A percentile compares a stretch with the other conserved stretches of the same genome.
phyloP scores from a whole-genome alignment of 306 rosid genomes.

The Astragalus membranaceus region DNA sequence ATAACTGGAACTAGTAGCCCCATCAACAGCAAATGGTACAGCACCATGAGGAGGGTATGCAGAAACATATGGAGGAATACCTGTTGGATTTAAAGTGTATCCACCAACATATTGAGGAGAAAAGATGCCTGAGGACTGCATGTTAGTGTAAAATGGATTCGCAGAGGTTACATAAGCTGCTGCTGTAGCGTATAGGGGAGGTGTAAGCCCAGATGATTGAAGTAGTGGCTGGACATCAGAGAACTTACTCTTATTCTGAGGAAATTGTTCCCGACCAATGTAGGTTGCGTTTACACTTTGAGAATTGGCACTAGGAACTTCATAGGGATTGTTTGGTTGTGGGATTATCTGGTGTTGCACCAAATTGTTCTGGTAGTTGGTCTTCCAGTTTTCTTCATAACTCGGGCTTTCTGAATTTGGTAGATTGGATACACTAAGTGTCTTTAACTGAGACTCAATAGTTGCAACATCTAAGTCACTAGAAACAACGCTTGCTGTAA shows the following conservation, averaged over 20 bases:
- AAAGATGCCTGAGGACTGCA: conserved; percentile 33
- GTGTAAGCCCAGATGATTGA: conserved; percentile 59
- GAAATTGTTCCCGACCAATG: conserved; percentile 35
- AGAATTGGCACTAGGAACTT: conserved; percentile 35
- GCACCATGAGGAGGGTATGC: conserved; percentile 41
- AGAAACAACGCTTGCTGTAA: conserved; percentile 29
- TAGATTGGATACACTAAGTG: conserved; percentile 35
- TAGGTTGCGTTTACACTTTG: conserved; percentile 28
- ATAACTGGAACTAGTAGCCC: conserved; percentile 37
- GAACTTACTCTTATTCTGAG: conserved; percentile 35
- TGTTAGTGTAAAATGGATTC: conserved; percentile 34
- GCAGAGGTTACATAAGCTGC: conserved; percentile 46
- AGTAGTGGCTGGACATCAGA: conserved; percentile 49
- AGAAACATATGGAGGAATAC: conserved; percentile 40
- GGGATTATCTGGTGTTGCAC: conserved; percentile 22
- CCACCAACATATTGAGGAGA: conserved; percentile 38
- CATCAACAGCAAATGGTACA: conserved; percentile 42
- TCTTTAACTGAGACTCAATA: conserved; percentile 42
- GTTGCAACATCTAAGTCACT: conserved; percentile 31
- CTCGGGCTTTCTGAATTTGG: conserved; percentile 35
- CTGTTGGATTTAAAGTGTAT: conserved; percentile 35
- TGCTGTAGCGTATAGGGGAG: conserved; percentile 50
- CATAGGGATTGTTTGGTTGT: conserved; percentile 34
- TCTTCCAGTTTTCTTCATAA: conserved; percentile 39
- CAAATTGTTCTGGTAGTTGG: conserved; percentile 37